Evolutionary conservation across 2,329 filamentous ascomycete genomes (phyloP), one percentile per base, ranked within the genome.

Genomic region (Colletotrichum sp.): DNA sequence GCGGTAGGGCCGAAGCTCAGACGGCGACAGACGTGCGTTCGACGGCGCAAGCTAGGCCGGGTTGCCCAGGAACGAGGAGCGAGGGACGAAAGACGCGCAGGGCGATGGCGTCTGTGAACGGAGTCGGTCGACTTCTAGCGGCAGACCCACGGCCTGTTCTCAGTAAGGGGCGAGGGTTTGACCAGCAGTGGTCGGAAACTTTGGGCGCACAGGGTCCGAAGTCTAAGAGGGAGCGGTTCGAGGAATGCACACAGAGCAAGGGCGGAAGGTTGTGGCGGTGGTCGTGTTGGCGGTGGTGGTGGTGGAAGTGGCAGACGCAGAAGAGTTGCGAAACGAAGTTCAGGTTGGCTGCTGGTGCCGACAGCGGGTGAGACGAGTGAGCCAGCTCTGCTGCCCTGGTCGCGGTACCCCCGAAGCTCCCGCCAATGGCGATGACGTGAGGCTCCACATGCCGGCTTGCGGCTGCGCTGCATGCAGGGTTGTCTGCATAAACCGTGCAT

Each of bases 361-460:
- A 52, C 15, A 36, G 49, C 72, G 52, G 60, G 59, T 55, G 34
- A n/a, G 16, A 44, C 70, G 71, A 67, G 30, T 10, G 60, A 60
- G 59, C 44, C 71, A 55, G 60, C 71, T 52, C 49, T 71, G 62
- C 68, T 75, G 62, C 66, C 49, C 66, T 59, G 66, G 66, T 59
- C 67, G 69, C 34, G 24, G 72, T 44, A 30, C 30, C 52, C 39
- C 74, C 30, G 57, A 49, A 74, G 70, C 74, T 76, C 64, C 44
- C 70, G 74, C 74, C 49, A 76, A 69, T 76, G 34, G 60, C 64
- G 74, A 76, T 74, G 73, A 76, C 70, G 74, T 76, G 71, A 73
- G 28, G 64, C 16, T 60, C 64, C 73, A 64, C 74, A 76, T 76
- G 59, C 65, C 70, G 70, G 9, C 16, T 64, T 34, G 59, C 73